A percentile compares a stretch with the other conserved stretches of the same genome.
phyloP scores from a whole-genome alignment of 306 rosid species.

The Rubus parviflorus region DNA sequence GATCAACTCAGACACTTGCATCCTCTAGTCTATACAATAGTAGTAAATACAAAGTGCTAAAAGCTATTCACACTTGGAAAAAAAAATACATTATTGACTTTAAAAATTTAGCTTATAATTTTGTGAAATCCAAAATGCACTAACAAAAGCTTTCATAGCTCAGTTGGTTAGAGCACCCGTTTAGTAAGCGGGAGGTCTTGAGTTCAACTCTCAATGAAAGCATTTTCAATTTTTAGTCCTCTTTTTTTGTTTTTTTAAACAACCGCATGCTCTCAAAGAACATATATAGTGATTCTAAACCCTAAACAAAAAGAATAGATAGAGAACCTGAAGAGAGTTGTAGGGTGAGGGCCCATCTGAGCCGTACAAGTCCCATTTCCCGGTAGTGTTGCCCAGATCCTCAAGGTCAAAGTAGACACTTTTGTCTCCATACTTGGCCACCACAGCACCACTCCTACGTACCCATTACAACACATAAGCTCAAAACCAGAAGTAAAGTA shows the following conservation, averaged over 20 bases:
- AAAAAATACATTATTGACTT: too few relatives aligned
- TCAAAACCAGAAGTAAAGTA: background rate
- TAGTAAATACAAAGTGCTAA: too few relatives aligned
- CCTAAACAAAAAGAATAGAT: background rate
- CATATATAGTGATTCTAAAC: background rate
- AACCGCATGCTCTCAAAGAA: too few relatives aligned
- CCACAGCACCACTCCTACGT: conserved; percentile 66
- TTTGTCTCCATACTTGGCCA: conserved; percentile 93
- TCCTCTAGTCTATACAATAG: too few relatives aligned
- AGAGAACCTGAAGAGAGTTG: conserved; percentile 85
- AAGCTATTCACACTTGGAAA: too few relatives aligned
- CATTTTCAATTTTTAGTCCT: background rate
- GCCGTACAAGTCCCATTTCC: conserved; percentile 98
- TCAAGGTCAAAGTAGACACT: conserved; percentile 93
- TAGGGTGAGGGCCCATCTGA: conserved; percentile 97
- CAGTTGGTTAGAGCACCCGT: conserved; percentile 43
- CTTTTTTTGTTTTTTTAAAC: background rate
- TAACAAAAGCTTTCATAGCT: conserved; percentile 16
- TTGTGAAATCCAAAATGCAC: rapidly evolving
- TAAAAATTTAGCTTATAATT: too few relatives aligned
- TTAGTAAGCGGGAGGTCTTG: conserved; percentile 48
- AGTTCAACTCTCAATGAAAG: conserved; percentile 39
- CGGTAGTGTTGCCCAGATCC: conserved; percentile 93
- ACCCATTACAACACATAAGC: conserved; percentile 3
- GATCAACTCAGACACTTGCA: background rate